Percentiles rank a stretch among this genome's conserved stretches.
Evolutionary conservation across 2,329 filamentous ascomycete species (phyloP).

Genomic region (Biscogniauxia mediterranea): DNA sequence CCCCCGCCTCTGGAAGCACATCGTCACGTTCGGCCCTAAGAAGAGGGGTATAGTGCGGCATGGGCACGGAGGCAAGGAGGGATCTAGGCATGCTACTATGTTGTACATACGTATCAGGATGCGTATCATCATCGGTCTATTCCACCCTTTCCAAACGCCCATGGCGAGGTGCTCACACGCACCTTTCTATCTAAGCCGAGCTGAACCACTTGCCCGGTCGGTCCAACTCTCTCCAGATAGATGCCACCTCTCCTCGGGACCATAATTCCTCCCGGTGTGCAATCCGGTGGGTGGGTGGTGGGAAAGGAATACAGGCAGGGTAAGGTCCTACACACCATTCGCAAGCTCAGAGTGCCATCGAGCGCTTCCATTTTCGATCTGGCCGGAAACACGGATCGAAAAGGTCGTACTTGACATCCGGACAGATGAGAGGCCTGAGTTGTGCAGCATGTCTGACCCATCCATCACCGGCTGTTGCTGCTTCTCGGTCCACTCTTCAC

Average conservation of each 20-base stretch:
- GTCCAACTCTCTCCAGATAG: neutral
- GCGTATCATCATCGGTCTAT: neutral
- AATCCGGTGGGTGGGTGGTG: constrained; percentile 7
- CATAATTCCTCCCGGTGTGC: neutral
- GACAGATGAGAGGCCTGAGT: constrained; percentile 10
- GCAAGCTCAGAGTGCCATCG: constrained; percentile 24
- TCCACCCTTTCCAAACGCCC: neutral
- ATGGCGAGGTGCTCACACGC: neutral
- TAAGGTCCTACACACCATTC: constrained; percentile 25
- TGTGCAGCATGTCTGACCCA: constrained; percentile 2
- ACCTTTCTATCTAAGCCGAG: neutral
- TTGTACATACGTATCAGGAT: neutral
- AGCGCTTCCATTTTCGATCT: constrained; percentile 26
- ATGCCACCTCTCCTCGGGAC: neutral
- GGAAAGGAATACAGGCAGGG: constrained; percentile 1
- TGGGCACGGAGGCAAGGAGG: neutral
- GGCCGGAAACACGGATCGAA: constrained; percentile 9
- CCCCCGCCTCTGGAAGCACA: constrained; percentile 4
- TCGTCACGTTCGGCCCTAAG: neutral
- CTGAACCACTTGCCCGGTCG: too few relatives aligned
- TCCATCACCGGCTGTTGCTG: neutral
- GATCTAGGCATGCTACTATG: neutral
- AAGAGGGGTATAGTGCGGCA: neutral
- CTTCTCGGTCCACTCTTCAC: neutral
- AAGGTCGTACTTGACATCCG: constrained; percentile 5